Base-by-base conservation (phyloP, 2,329 filamentous ascomycete genomes). In the Paracoccidioides lutzii region DNA sequence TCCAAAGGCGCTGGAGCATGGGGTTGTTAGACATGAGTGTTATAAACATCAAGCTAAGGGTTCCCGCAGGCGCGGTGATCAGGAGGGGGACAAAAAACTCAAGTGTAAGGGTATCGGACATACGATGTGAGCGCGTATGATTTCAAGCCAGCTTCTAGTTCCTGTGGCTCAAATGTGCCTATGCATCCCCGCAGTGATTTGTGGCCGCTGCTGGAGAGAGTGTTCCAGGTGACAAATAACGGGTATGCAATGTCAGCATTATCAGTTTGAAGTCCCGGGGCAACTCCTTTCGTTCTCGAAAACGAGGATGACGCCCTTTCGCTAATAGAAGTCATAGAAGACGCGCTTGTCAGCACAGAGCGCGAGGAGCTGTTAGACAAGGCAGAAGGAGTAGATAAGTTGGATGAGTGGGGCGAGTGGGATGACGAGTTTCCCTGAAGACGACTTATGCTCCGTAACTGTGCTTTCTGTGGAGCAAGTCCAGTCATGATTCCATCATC, bases 161-260 rank as follows among this genome's bases (percentile, higher is more conserved):
- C 81, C 64, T 88, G 82, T 2, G 83, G 70, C 65, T 90, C 87
- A 66, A 97, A 98, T 2, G 91, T 98, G 62, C 93, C 93, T 67
- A 98, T 97, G 76, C 93, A 98, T 58, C 93, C 93, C 58, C 93
- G 85, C 44, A 98, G 80, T 30, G 79, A 80, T 67, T 84, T 83
- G 60, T 82, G 73, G 33, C 82, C 80, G 54, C 69, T 75, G 63
- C 76, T 70, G 6, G 80, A 82, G 55, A 89, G 63, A 0, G 81
- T 88, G 73, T 96, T 95, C 90, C 91, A 97, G 6, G 90, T 95
- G 49, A 98, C 88, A 69, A 97, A 97, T 42, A 97, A 79, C 0
- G 91, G 91, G 59, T 84, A 82, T 33, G 54, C 32, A 33, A 53
- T 28, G 37, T 55, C 48, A 43, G 54, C 33, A 50, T 49, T 30